Evolutionary conservation across 768 basidiomycete species (phyloP), one percentile per base, ranked within the genome.

Genomic region (Suillus clintonianus): DNA sequence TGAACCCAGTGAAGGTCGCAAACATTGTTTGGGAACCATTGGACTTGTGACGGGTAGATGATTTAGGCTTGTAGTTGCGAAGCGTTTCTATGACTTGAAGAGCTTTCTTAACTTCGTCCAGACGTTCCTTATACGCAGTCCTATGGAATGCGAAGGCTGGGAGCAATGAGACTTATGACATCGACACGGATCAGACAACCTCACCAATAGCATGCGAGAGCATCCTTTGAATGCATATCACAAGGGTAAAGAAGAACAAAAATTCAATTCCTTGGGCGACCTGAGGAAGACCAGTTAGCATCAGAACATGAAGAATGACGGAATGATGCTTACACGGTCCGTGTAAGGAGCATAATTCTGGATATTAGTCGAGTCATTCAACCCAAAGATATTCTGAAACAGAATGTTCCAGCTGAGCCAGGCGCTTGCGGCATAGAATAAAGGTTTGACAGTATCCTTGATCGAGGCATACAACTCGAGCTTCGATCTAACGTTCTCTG

Each of bases 321-420:
- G 30, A 36, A 57, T 54, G 19, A 65, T n/a, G 70, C 79, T 64
- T 66, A 89, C 88, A 58, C 85, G 77, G 48, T 79, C 73, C 3
- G 90, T 88, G 68, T 94, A 93, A 2, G 70, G 61, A 10, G 90
- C 90, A 43, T 79, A 78, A 70, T 89, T 91, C 4, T 71, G 47
- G 15, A 55, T 67, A 5, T 75, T 68, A 15, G 71, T 72, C 13
- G 65, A 61, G 65, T 86, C 71, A 67, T 89, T 84, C 55, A 93
- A 74, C 27, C 79, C 64, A 74, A 81, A 93, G 62, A 94, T 90
- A 61, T 84, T 76, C 54, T 77, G 79, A 72, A 94, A 94, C 53
- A 92, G 82, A 66, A 94, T 88, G 53, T 82, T 80, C 91, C 91
- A 94, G 63, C 89, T 89, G 45, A 83, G 83, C 86, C 89, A 92